phyloP scores from a whole-genome alignment of 2,329 filamentous ascomycete species.

The Penicillium oxalicum region DNA sequence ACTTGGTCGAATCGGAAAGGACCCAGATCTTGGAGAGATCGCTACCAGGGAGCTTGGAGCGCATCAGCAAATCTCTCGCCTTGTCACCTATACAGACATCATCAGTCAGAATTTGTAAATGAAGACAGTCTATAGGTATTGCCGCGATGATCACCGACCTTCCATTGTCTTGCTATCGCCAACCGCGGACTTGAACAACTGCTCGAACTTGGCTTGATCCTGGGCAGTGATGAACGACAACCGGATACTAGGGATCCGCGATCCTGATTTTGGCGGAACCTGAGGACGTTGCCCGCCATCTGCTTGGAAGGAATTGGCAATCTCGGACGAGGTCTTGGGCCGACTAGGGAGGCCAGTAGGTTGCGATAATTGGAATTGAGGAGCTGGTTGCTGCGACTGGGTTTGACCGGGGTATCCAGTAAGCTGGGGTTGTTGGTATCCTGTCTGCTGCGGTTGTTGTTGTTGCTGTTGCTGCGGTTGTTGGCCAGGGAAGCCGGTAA shows the following conservation, averaged over 20 bases:
- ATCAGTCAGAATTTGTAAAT: slow-evolving; percentile 10
- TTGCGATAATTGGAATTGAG: slow-evolving; percentile 39
- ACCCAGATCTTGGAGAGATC: slow-evolving; percentile 93
- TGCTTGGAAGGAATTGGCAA: slow-evolving; percentile 57
- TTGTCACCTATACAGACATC: slow-evolving; percentile 56
- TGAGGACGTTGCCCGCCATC: slow-evolving; percentile 47
- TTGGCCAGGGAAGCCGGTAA: slow-evolving; percentile 44
- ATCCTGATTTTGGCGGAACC: slow-evolving; percentile 57
- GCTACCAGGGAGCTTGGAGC: slow-evolving; percentile 81
- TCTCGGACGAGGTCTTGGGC: slow-evolving; percentile 58
- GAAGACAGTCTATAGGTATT: neutral
- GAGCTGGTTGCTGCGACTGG: slow-evolving; percentile 18
- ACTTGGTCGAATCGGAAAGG: slow-evolving; percentile 89
- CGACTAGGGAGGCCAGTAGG: slow-evolving; percentile 46
- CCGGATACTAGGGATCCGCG: slow-evolving; percentile 87
- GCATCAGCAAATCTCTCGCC: slow-evolving; percentile 78
- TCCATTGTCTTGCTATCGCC: slow-evolving; percentile 79
- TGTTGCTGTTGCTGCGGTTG: slow-evolving; percentile 31
- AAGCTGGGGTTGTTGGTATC: slow-evolving; percentile 54
- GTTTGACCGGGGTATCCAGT: slow-evolving; percentile 49
- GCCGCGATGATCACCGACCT: slow-evolving; percentile 39
- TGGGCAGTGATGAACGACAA: slow-evolving; percentile 92
- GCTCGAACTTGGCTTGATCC: slow-evolving; percentile 96
- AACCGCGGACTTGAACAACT: slow-evolving; percentile 91
- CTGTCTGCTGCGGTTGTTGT: slow-evolving; percentile 23